Conservation (phyloP, 176 grass and related monocot species). For the Carex scoparia region DNA sequence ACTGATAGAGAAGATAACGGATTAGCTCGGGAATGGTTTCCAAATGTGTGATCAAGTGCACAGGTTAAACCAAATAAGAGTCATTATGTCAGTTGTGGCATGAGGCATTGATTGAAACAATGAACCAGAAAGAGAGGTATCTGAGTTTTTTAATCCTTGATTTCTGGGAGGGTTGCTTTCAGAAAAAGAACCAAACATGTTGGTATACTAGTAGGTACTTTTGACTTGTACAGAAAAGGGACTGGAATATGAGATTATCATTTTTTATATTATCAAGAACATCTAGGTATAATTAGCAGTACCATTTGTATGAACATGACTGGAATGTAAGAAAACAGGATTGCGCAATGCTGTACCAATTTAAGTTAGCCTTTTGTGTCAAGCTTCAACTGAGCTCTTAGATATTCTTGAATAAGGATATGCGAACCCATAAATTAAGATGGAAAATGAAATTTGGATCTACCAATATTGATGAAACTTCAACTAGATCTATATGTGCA, state of each 20-base stretch:
- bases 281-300: not conserved
- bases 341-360: not conserved
- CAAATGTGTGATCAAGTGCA: not conserved
- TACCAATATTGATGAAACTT: not conserved
- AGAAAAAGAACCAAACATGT: not conserved
- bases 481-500: not conserved
- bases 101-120: not conserved
- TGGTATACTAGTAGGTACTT: not conserved
- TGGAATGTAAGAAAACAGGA: not conserved
- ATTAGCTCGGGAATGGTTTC: not conserved
- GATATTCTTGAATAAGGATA: not conserved
- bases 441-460: not conserved
- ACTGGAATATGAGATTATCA: not conserved
- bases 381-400: not conserved
- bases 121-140: not conserved
- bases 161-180: not conserved
- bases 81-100: not conserved
- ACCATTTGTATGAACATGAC: not conserved
- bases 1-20: not conserved
- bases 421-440: not conserved
- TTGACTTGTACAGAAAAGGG: not conserved
- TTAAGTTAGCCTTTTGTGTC: not conserved
- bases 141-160: not conserved
- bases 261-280: not conserved
- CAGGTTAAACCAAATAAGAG: constrained; percentile 1